Base-by-base conservation (phyloP, 1,139 yeast species). In the Casaregolazyma suthepensis region DNA sequence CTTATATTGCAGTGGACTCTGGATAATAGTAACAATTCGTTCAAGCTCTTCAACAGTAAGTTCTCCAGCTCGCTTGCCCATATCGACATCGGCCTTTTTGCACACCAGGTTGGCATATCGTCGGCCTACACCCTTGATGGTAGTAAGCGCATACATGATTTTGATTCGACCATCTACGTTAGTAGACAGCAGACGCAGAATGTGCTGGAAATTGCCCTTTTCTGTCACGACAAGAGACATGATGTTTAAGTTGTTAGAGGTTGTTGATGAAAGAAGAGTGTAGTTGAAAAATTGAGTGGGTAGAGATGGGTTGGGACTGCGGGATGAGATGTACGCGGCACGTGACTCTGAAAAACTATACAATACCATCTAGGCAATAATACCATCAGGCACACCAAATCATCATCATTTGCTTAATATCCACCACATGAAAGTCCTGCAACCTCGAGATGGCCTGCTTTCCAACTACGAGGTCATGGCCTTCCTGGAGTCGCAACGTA, bases 161-260 rank as follows among this genome's bases (percentile, higher is more conserved):
- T 94, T 94, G 85, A 91, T 91, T 89, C 95, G 90, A 87, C 99
- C 99, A 81, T 94, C 99, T 77, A 94, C 96, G 91, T 94, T 94
- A 83, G 99, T 94, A 88, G 94, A 93, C 83, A 93, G 90, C 83
- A 93, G 88, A 90, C 96, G 99, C 83, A 93, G 89, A 83, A 93
- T 93, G 95, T 94, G 99, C 83, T 94, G 99, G 96, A 94, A 93
- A 77, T 94, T 87, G 80, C 96, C 96, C 83, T 88, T 86, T 83
- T 93, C 98, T 81, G 88, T 94, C 80, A 91, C 94, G 81, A 89
- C 96, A 86, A 91, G 87, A 78, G 95, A 85, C 96, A 87, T 86
- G 73, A 78, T 82, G 79, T 72, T 61, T 50, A n/a, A n/a, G n/a
- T 51, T 47, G 52, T 50, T 48, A 56, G 50, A 45, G 37, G 51